Evolutionary conservation across 495 filamentous ascomycete genomes (phyloP), one percentile per base, ranked within the genome.

Genomic region (Penicillium steckii): DNA sequence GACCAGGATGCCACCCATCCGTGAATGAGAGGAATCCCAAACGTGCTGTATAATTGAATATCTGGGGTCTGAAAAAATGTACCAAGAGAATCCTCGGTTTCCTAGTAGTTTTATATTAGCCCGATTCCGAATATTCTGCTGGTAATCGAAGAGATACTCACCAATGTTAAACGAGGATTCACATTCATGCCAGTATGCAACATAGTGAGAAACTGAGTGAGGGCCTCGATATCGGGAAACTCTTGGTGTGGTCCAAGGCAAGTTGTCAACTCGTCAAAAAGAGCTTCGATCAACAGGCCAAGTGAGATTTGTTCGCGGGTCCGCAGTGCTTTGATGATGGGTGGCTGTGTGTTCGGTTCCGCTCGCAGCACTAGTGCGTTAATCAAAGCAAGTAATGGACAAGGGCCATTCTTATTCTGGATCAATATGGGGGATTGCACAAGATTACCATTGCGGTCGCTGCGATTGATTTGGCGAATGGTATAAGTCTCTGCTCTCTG

Each of bases 121-220:
- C 15, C 18, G 13, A 37, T 18, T n/a, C 12, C 6, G 15, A 15
- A 13, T 13, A 6, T 6, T 13, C 18, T 37, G 33, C 33, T 37
- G 13, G n/a, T 17, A 5, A 18, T 37, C 2, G 15, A 37, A 37
- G 33, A 37, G 15, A 17, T 67, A 10, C 72, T 60, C 52, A 74
- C 71, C 44, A 83, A 59, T 19, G 90, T 79, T 49, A 95, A 89
- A 15, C 88, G 85, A 30, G 94, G 94, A 60, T 98, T 97, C 40
- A 97, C 94, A 61, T 97, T 97, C 92, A 98, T 95, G 30, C 94
- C 94, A 1, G 92, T 97, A 64, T 97, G 91, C 3, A 98, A 76
- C 38, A 89, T 89, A 23, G 92, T 80, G 8, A 98, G 78, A 64
- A 98, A 97, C 15, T 78, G 72, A 63, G 95, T 93, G 1, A 98